These are phyloP conservation scores for Gamarada debralockiae DNA, from an alignment of 495 filamentous ascomycete species.

Conservation along the genomic window DNA sequence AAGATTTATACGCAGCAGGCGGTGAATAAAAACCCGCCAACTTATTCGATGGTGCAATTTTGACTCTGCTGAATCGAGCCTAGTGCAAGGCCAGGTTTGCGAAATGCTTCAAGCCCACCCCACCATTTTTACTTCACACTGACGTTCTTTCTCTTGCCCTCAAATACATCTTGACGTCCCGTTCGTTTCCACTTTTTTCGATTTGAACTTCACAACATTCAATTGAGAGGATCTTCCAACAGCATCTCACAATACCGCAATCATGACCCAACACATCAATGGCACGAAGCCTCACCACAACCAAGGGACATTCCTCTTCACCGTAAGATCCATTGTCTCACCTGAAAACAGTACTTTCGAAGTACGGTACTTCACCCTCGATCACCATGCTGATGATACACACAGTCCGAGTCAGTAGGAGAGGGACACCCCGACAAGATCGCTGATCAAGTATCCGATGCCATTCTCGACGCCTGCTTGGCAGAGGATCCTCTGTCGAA, in stretches of 20 bases:
- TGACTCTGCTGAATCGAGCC: no score
- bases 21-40: no score
- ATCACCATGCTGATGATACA: conserved; percentile 5
- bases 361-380: not conserved
- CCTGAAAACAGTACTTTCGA: no score
- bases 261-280: conserved; percentile 19
- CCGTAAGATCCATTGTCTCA: no score
- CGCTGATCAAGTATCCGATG: conserved; percentile 97
- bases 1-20: no score
- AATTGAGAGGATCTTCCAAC: conserved; percentile 13
- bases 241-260: conserved; percentile 12
- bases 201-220: conserved; percentile 15
- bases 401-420: conserved; percentile 88
- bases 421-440: conserved; percentile 99
- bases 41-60: no score
- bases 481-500: conserved; percentile 93
- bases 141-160: not conserved
- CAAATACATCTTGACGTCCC: conserved; percentile 2
- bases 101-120: no score
- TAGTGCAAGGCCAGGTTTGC: no score
- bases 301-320: conserved; percentile 90
- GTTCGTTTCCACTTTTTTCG: no score
- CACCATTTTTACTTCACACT: not conserved
- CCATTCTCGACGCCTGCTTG: conserved; percentile 96
- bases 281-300: conserved; percentile 38